Evolutionary conservation across 345 rosid species (phyloP).

Genomic region (Erysimum cheiranthoides): DNA sequence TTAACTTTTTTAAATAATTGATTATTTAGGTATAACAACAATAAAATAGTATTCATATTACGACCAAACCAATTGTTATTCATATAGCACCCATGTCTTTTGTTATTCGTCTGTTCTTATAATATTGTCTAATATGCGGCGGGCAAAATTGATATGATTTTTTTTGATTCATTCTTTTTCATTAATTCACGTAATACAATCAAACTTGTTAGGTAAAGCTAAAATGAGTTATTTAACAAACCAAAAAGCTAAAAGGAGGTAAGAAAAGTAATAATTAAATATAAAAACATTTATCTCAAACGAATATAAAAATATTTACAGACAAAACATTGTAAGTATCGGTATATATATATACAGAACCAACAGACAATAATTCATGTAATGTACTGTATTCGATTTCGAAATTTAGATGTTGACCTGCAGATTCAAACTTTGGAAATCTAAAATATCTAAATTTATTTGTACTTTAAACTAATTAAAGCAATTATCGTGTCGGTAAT

Average conservation of each 20-base stretch:
- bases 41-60: background rate
- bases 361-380: slow-evolving; percentile 40
- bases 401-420: slow-evolving; percentile 44
- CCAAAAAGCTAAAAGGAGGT: slow-evolving; percentile 16
- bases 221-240: slow-evolving; percentile 13
- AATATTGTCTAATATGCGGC: slow-evolving; percentile 31
- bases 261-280: slow-evolving; percentile 1
- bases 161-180: background rate
- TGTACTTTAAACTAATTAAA: slow-evolving; percentile 16
- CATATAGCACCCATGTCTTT: slow-evolving; percentile 21
- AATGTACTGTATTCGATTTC: slow-evolving; percentile 26
- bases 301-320: background rate
- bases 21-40: slow-evolving; percentile 10
- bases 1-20: background rate
- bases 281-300: background rate
- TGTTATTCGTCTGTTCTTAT: slow-evolving; percentile 33
- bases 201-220: slow-evolving; percentile 34
- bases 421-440: slow-evolving; percentile 44
- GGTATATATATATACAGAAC: slow-evolving; percentile 19
- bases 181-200: slow-evolving; percentile 8
- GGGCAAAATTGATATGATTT: slow-evolving; percentile 6
- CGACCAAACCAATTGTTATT: slow-evolving; percentile 9
- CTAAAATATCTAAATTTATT: slow-evolving; percentile 15
- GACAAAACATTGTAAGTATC: slow-evolving; percentile 11
- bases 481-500: slow-evolving; percentile 35